phyloP scores from a whole-genome alignment of 2,329 filamentous ascomycete species.

The Phaeoacremonium minimum region DNA sequence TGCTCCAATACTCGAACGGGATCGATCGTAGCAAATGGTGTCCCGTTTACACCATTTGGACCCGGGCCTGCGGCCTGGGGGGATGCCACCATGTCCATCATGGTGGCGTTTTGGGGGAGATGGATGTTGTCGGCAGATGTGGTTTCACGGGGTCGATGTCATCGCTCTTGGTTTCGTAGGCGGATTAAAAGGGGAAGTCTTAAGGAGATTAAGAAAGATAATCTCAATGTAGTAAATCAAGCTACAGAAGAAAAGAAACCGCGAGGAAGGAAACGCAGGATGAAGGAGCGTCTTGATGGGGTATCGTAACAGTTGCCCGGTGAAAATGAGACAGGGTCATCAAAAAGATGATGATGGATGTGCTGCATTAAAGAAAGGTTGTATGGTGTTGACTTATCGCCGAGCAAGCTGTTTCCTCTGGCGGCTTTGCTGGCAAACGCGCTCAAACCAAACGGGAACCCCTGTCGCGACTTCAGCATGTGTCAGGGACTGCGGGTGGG shows the following conservation, averaged over 20 bases:
- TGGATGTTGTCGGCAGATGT: neutral
- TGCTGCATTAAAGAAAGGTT: neutral
- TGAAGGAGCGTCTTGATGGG: neutral
- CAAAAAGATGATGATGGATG: neutral
- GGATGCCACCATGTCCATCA: conserved; percentile 50
- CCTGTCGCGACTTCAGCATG: conserved; percentile 10
- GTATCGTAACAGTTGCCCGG: neutral
- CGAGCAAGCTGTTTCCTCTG: neutral
- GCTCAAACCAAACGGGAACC: conserved; percentile 12
- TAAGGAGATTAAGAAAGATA: too few species aligned
- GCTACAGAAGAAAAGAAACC: too few species aligned
- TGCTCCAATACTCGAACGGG: conserved; percentile 68
- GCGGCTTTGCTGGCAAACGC: conserved; percentile 1
- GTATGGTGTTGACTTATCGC: conserved; percentile 2
- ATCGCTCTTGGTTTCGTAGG: conserved; percentile 6
- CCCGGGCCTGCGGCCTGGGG: conserved; percentile 35
- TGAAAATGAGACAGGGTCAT: neutral
- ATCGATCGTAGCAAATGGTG: conserved; percentile 56
- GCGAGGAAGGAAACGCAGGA: neutral
- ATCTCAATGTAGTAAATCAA: too few species aligned
- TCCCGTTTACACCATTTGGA: conserved; percentile 39
- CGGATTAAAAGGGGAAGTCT: neutral
- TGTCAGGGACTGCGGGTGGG: conserved; percentile 1
- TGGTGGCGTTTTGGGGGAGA: conserved; percentile 16
- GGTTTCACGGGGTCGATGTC: conserved; percentile 7